Conservation (phyloP, 148 eudicot species). For the Salicornia ramosissima region DNA sequence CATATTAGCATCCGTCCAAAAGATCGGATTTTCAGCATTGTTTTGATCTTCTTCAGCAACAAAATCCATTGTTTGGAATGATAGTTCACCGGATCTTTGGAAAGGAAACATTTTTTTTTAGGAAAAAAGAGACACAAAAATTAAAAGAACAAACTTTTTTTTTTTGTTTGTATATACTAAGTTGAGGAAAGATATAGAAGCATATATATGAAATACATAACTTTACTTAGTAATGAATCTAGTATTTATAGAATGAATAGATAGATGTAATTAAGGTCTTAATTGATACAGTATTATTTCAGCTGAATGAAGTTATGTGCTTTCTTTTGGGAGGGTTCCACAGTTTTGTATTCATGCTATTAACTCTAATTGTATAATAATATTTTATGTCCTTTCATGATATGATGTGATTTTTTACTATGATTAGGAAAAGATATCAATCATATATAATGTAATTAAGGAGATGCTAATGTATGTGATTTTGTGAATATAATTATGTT, state of each 20-base stretch:
- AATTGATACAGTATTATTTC: too few species aligned
- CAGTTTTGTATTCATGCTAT: constrained; percentile 4
- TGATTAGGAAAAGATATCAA: neutral
- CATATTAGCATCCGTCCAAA: neutral
- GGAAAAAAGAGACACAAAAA: neutral
- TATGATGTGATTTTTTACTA: constrained; percentile 8
- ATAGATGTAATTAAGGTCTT: too few species aligned
- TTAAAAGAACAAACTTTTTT: too few species aligned
- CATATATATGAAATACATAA: too few species aligned
- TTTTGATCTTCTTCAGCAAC: constrained; percentile 12
- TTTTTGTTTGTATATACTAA: neutral
- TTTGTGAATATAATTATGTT: too few species aligned
- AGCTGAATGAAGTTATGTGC: neutral
- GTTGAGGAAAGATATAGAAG: neutral
- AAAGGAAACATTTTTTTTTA: constrained; percentile 20
- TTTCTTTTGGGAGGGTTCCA: constrained; percentile 7
- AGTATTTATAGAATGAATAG: too few species aligned
- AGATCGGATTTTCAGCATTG: constrained; percentile 11
- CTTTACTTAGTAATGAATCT: neutral
- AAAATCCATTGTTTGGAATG: constrained; percentile 17
- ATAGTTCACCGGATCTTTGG: constrained; percentile 9
- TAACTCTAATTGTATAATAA: constrained; percentile 3
- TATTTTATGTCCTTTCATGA: constrained; percentile 15
- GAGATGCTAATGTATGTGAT: too few species aligned
- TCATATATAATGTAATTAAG: neutral